phyloP scores from a whole-genome alignment of 2,329 filamentous ascomycete species.

The Xylariaceae sp. region DNA sequence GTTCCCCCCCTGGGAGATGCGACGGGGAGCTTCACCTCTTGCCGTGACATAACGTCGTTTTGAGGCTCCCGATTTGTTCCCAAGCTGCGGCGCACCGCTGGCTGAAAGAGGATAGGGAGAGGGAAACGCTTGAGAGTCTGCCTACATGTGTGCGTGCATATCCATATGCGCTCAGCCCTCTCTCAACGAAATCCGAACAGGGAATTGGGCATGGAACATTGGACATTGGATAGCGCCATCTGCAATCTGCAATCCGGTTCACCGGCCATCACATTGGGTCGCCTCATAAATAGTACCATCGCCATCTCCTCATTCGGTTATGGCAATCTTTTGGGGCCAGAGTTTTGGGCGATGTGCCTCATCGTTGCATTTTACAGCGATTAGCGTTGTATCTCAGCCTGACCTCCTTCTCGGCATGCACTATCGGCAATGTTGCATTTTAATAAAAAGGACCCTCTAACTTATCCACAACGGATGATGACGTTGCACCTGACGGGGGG shows the following conservation, averaged over 20 bases:
- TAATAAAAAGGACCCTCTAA: constrained; percentile 7
- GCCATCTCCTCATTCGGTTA: no score
- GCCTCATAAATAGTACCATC: no score
- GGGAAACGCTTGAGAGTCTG: constrained; percentile 2
- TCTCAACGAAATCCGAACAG: neutral
- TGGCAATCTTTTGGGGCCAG: no score
- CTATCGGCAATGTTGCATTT: constrained; percentile 19
- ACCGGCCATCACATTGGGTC: no score
- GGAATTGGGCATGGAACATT: constrained; percentile 3
- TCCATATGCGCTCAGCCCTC: neutral
- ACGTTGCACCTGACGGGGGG: neutral
- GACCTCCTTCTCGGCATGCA: constrained; percentile 19
- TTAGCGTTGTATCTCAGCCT: constrained; percentile 21
- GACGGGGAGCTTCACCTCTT: constrained; percentile 7
- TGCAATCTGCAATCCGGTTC: neutral
- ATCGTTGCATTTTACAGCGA: constrained; percentile 18
- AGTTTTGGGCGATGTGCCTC: constrained; percentile 11
- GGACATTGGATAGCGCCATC: neutral
- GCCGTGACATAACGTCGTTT: constrained; percentile 4
- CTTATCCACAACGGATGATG: neutral
- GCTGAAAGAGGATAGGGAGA: neutral
- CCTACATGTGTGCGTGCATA: neutral
- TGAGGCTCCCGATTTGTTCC: neutral
- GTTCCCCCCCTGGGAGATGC: neutral
- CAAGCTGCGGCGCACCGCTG: constrained; percentile 6